phyloP scores from a whole-genome alignment of 306 rosid genomes.

The Lathyrus oleraceus region DNA sequence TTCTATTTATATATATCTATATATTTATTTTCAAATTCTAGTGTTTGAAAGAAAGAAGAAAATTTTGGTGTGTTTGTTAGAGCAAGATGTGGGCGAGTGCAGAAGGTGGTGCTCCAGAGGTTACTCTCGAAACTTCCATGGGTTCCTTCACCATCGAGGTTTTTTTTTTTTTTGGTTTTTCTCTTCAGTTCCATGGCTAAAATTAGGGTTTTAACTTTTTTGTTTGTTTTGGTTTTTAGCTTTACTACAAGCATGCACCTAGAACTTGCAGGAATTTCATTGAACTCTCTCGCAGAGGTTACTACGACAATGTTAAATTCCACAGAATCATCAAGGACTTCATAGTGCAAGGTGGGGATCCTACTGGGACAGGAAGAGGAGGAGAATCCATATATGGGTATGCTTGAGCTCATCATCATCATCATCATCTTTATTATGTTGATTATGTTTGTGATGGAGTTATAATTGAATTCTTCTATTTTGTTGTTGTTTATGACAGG shows the following conservation, averaged over 20 bases:
- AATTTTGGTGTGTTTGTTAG: not conserved
- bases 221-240: constrained; percentile 37
- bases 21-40: not conserved
- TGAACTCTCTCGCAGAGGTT: constrained; percentile 91
- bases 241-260: constrained; percentile 91
- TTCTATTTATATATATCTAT: too few relatives aligned
- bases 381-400: constrained; percentile 99
- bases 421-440: not conserved
- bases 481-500: constrained; percentile 44
- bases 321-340: constrained; percentile 99
- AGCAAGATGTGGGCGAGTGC: constrained; percentile 85
- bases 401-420: not conserved
- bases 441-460: not conserved
- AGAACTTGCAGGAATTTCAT: constrained; percentile 95
- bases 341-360: constrained; percentile 99
- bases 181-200: not conserved
- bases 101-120: constrained; percentile 94
- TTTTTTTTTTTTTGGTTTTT: not conserved
- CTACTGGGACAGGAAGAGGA: constrained; percentile 99
- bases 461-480: not conserved
- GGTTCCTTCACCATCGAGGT: constrained; percentile 93
- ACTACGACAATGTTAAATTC: constrained; percentile 88
- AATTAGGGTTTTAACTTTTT: not conserved
- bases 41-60: not conserved
- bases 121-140: constrained; percentile 92